Conservation (phyloP, 129 eudicot species). For the Flaveria linearis region DNA sequence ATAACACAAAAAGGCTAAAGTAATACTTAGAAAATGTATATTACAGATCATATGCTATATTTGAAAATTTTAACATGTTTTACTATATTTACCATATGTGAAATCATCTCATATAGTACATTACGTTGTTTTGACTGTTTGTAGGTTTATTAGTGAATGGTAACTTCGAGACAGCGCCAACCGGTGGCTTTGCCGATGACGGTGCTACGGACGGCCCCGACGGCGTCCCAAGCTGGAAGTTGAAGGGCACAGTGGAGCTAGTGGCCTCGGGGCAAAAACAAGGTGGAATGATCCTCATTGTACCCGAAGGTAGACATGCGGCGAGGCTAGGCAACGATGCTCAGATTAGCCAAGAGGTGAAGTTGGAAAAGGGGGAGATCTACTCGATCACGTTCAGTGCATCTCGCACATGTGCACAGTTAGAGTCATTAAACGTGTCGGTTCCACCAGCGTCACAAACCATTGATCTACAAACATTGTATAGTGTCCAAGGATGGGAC, state of each 20-base stretch:
- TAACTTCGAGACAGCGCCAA: constrained; percentile 83
- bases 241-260: constrained; percentile 78
- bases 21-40: too few relatives aligned
- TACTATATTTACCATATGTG: not conserved
- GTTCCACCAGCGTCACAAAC: constrained; percentile 80
- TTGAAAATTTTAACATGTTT: too few relatives aligned
- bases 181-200: constrained; percentile 64
- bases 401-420: constrained; percentile 95
- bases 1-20: too few relatives aligned
- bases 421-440: constrained; percentile 92
- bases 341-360: constrained; percentile 67
- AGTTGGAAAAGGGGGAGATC: constrained; percentile 68
- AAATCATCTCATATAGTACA: not conserved
- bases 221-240: constrained; percentile 71
- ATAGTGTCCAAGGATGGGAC: constrained; percentile 97
- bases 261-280: constrained; percentile 88
- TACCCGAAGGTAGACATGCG: constrained; percentile 88
- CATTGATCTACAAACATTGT: constrained; percentile 85
- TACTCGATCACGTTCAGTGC: constrained; percentile 95
- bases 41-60: too few relatives aligned
- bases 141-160: constrained; percentile 77
- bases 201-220: constrained; percentile 52
- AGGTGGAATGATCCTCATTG: constrained; percentile 98
- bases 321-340: constrained; percentile 94
- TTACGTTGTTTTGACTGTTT: constrained; percentile 2